These are phyloP conservation scores for Blastocystis sp. DNA, from an alignment of 352 stramenopile species.

Conservation along the genomic window DNA sequence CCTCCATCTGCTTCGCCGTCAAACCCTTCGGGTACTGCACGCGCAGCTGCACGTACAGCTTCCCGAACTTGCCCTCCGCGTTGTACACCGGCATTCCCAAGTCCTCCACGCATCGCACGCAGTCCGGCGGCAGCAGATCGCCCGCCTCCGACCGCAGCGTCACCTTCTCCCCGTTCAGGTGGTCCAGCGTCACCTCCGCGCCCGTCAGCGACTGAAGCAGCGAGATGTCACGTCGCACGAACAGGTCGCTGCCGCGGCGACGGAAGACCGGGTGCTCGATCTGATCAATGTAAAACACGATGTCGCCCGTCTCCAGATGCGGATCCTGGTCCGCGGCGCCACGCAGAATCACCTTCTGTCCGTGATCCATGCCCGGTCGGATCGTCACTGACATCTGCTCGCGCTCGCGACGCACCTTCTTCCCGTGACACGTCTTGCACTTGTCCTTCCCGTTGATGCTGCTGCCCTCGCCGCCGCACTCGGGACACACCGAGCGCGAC, in stretches of 20 bases:
- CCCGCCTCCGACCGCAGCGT: background rate
- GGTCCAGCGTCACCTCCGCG: background rate
- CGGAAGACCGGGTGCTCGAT: conserved; percentile 34
- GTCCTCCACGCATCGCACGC: conserved; percentile 24
- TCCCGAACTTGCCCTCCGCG: conserved; percentile 15
- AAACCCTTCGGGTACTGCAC: conserved; percentile 39
- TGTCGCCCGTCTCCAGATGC: conserved; percentile 36
- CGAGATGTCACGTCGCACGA: conserved; percentile 3
- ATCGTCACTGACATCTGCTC: conserved; percentile 46
- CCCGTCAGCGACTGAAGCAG: conserved; percentile 28
- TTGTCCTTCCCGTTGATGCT: conserved; percentile 38
- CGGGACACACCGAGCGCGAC: conserved; percentile 43
- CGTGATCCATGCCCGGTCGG: conserved; percentile 24
- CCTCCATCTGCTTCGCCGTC: conserved; percentile 9
- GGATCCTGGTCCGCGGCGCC: conserved; percentile 32
- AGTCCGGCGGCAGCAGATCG: conserved; percentile 5
- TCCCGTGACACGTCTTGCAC: conserved; percentile 40
- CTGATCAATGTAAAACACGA: conserved; percentile 53
- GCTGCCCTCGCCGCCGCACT: conserved; percentile 40
- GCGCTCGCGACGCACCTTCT: conserved; percentile 34
- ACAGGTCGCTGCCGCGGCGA: conserved; percentile 33
- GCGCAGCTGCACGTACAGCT: conserved; percentile 33
- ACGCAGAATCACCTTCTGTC: conserved; percentile 44
- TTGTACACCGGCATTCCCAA: conserved; percentile 53
- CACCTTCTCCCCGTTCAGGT: conserved; percentile 47